Conservation (phyloP, 1,284 basidiomycete species). For the Tilletia setariae region DNA sequence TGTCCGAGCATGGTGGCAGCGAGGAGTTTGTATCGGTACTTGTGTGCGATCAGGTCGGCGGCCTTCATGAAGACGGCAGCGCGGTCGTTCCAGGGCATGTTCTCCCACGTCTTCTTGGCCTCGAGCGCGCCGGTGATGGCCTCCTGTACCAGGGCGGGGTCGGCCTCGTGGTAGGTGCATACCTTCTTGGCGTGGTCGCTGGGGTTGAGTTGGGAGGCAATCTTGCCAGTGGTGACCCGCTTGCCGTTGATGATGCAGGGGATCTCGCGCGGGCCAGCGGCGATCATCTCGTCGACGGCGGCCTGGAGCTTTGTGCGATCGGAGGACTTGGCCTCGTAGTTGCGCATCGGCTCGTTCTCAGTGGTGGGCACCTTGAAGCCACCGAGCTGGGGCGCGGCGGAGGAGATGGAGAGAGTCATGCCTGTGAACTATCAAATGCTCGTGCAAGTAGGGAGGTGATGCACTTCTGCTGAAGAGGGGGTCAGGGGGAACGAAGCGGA, state of each 20-base stretch:
- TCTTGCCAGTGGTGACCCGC: conserved; percentile 76
- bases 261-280: conserved; percentile 80
- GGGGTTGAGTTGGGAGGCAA: conserved; percentile 57
- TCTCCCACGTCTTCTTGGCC: conserved; percentile 85
- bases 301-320: conserved; percentile 75
- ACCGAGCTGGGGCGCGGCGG: conserved; percentile 24
- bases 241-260: conserved; percentile 90
- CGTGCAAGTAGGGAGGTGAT: no score
- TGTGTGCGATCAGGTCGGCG: conserved; percentile 79
- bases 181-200: conserved; percentile 67
- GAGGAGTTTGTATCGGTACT: conserved; percentile 87
- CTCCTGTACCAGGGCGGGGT: conserved; percentile 63
- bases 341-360: conserved; percentile 48
- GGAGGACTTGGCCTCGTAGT: conserved; percentile 74
- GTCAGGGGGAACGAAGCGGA: no score
- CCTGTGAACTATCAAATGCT: neutral
- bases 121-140: conserved; percentile 86
- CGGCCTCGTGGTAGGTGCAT: conserved; percentile 84
- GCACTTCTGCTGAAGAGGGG: no score
- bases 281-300: conserved; percentile 75
- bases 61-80: conserved; percentile 93
- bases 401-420: conserved; percentile 3
- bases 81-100: conserved; percentile 89
- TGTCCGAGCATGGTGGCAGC: conserved; percentile 97
- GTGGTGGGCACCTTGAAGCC: conserved; percentile 42